These are phyloP conservation scores for Neolecta irregularis DNA, from an alignment of 1,139 yeast genomes.

Conservation along the genomic window DNA sequence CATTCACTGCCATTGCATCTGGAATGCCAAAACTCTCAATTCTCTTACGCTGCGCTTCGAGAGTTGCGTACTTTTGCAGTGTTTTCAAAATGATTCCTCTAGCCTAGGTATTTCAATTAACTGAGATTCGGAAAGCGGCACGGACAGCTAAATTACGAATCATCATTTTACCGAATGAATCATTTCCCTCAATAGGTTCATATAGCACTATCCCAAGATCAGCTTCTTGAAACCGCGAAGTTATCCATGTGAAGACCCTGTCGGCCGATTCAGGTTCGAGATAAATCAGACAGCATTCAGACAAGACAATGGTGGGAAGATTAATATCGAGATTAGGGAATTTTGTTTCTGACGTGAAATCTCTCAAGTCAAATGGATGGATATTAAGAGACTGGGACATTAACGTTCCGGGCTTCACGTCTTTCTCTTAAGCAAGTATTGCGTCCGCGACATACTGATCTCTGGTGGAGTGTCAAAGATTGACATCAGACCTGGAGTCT, in stretches of 20 bases:
- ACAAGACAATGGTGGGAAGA: conserved; percentile 54
- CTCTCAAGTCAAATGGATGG: conserved; percentile 41
- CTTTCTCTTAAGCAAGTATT: not conserved
- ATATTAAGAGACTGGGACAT: conserved; percentile 32
- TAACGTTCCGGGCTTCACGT: not conserved
- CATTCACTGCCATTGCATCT: conserved; percentile 33
- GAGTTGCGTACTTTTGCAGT: conserved; percentile 35
- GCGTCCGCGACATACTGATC: conserved; percentile 6
- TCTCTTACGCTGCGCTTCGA: conserved; percentile 32
- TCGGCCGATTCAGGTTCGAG: conserved; percentile 44
- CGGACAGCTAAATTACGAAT: conserved; percentile 40
- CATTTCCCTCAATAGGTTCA: conserved; percentile 66
- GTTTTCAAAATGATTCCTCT: conserved; percentile 67
- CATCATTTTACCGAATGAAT: conserved; percentile 75
- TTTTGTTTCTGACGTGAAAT: conserved; percentile 11
- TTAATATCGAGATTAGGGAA: conserved; percentile 25
- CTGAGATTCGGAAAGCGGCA: not conserved
- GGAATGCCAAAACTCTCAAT: conserved; percentile 18
- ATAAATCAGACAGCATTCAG: conserved; percentile 87
- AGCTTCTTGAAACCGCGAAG: conserved; percentile 7
- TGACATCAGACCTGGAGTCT: conserved; percentile 8
- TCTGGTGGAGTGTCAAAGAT: conserved; percentile 8
- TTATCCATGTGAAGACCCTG: conserved; percentile 31
- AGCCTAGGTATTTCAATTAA: conserved; percentile 15
- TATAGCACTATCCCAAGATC: conserved; percentile 40